These are phyloP conservation scores for Glutinoglossum americanum DNA, from an alignment of 495 filamentous ascomycete species.

Conservation along the genomic window DNA sequence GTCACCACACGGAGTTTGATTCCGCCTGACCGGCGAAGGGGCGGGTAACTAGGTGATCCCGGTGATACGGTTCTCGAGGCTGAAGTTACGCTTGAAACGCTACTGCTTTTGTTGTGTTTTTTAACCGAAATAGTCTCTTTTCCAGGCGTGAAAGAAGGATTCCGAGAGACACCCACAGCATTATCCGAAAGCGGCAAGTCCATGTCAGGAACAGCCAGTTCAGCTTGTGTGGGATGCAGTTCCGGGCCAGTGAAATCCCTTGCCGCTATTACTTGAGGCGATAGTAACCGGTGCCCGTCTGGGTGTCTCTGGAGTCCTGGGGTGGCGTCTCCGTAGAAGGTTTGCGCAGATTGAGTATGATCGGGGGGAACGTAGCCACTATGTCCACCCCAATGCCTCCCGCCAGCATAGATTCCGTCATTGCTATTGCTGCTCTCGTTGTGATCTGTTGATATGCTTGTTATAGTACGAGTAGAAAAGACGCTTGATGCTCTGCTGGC, in stretches of 20 bases:
- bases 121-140: conserved; percentile 5
- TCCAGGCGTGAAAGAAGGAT: conserved; percentile 7
- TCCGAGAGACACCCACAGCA: background rate
- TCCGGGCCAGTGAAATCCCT: background rate
- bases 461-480: conserved; percentile 1
- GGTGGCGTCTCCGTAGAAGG: background rate
- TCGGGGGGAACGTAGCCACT: background rate
- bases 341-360: background rate
- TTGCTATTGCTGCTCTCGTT: background rate
- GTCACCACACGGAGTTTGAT: background rate
- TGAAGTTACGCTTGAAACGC: background rate
- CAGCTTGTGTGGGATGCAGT: background rate
- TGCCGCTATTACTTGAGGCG: background rate
- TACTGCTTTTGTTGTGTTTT: conserved; percentile 1
- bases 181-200: background rate
- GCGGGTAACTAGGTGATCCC: background rate
- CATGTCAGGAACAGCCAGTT: background rate
- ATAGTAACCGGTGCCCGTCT: background rate
- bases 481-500: conserved; percentile 3
- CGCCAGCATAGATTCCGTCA: background rate
- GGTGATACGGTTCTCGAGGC: background rate
- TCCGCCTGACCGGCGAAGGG: background rate
- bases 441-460: background rate
- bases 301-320: background rate
- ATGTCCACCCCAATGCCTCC: background rate